Conservation (phyloP, 495 filamentous ascomycete species). For the Aspergillus avenaceus region DNA sequence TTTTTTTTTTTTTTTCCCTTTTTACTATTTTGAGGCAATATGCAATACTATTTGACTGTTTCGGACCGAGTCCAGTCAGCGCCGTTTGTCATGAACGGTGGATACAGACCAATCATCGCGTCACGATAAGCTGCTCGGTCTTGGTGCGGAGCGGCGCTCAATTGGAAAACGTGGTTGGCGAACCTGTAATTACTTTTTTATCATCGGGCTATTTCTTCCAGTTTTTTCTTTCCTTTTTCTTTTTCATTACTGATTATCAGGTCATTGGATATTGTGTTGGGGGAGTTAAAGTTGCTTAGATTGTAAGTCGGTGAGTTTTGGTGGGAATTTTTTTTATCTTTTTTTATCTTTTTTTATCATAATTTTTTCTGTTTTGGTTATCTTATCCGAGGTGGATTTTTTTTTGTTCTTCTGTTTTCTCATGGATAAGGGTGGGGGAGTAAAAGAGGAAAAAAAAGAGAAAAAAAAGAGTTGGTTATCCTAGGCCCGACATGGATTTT, state of each 20-base stretch:
- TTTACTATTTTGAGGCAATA: background rate
- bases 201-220: background rate
- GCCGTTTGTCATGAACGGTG: conserved; percentile 29
- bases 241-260: background rate
- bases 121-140: conserved; percentile 29
- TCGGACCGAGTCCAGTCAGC: conserved; percentile 29
- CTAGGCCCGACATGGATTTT: background rate
- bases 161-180: background rate
- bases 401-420: background rate
- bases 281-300: background rate
- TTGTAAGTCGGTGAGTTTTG: background rate
- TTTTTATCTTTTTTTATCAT: too few species aligned
- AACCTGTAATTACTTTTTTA: background rate
- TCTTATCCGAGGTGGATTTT: background rate
- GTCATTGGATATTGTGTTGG: background rate
- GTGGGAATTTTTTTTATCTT: background rate
- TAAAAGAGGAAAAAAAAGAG: too few species aligned
- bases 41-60: too few species aligned
- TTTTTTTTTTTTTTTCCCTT: background rate
- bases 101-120: conserved; percentile 23
- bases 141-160: background rate
- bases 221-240: background rate
- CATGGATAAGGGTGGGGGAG: too few species aligned
- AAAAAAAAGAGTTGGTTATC: too few species aligned
- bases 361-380: too few species aligned